Base-by-base conservation (phyloP, 805 yeast genomes). In the Yarrowia sp. region DNA sequence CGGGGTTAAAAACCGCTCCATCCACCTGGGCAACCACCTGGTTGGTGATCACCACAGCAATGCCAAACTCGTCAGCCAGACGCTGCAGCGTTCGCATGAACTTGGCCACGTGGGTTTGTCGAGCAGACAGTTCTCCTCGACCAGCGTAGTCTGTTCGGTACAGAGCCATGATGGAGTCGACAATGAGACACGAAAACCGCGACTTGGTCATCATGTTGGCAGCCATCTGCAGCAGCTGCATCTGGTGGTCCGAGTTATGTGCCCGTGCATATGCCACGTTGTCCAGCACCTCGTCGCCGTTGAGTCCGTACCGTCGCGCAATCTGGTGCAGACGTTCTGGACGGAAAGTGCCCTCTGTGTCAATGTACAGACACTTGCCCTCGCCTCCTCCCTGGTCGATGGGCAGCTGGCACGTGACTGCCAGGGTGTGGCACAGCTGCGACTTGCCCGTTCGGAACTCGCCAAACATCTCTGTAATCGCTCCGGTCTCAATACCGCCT, bases 11-110 rank as follows among this genome's bases (percentile, higher is more conserved):
- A 81, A 87, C 81, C 36, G 86, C 83, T 75, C 96, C 96, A 76
- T 95, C 99, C 19, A 95, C 99, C 79, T 93, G 98, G 4, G 98
- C 98, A 8, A 92, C 97, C 26, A 95, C 99, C 79, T 95, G 99
- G 79, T 95, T 95, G 1, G 96, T 90, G 56, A 95, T 92, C 8
- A 95, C 92, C 10, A 94, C 97, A 0, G 98, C 99, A 69, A 95
- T 92, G 56, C 99, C 99, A 79, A 91, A 95, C 80, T 94, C 98
- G 79, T 95, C 99, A 0, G 98, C 98, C 68, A 95, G 83, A 74
- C 97, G 82, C 78, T 95, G 98, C 70, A 95, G 84, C 19, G 90
- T 88, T 74, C 98, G 85, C 93, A 95, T 88, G 75, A 89, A 92
- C 78, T 89, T 89, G 40, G 98, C 98, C 69, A 95, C 93, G 75